Percentiles rank a stretch among this genome's conserved stretches.
phyloP scores from a whole-genome alignment of 2,329 filamentous ascomycete species.

The Arthrobotrys entomopaga region DNA sequence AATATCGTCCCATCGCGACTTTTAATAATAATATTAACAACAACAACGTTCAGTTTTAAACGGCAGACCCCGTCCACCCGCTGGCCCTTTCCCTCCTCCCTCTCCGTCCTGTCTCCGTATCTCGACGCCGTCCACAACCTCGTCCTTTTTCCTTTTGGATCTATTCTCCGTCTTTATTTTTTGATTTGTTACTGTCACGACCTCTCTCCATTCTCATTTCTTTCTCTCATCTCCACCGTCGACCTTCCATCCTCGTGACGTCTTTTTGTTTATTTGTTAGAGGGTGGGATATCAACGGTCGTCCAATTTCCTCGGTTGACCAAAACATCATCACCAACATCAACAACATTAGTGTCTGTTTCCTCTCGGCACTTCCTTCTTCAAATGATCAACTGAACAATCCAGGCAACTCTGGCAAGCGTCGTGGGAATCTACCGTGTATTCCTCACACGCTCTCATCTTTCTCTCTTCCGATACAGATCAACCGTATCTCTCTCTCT shows the following conservation, averaged over 20 bases:
- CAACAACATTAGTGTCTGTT: background rate
- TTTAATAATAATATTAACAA: background rate
- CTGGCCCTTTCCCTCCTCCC: background rate
- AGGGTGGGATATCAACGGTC: too few relatives aligned
- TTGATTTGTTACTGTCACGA: background rate
- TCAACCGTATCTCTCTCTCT: background rate
- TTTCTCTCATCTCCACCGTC: background rate
- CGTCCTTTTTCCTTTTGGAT: slow-evolving; percentile 4
- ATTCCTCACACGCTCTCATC: slow-evolving; percentile 12
- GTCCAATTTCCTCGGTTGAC: background rate
- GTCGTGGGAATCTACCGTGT: slow-evolving; percentile 22
- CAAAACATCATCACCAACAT: slow-evolving; percentile 1
- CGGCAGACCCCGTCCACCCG: slow-evolving; percentile 9
- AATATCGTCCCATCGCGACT: background rate
- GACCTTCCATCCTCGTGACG: background rate
- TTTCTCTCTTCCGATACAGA: background rate
- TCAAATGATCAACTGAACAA: slow-evolving; percentile 34
- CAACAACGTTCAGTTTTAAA: slow-evolving; percentile 6
- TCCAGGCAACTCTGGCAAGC: background rate
- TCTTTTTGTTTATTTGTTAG: background rate
- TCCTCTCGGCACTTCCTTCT: background rate
- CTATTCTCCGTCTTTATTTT: background rate
- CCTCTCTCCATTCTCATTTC: background rate
- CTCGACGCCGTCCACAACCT: slow-evolving; percentile 17
- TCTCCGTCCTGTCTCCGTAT: background rate